Evolutionary conservation across 2,329 filamentous ascomycete species (phyloP).

Genomic region (Penicillium sp.): DNA sequence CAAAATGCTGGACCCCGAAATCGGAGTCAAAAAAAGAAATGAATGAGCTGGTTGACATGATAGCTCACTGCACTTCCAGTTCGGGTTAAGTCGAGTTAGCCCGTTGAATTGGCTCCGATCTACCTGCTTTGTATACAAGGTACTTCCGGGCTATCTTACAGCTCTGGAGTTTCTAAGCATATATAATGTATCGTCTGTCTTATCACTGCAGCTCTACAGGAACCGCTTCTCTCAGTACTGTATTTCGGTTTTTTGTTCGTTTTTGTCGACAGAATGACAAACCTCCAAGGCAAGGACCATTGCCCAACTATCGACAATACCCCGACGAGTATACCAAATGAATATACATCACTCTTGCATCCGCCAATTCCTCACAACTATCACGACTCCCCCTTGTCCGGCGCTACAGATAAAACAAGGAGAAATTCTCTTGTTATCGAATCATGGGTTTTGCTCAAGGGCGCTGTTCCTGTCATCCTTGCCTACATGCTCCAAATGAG

Average conservation of each 20-base stretch:
- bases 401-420: neutral
- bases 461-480: conserved; percentile 75
- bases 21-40: neutral
- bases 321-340: neutral
- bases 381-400: neutral
- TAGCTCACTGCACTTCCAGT: neutral
- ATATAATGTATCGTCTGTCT: neutral
- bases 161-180: neutral
- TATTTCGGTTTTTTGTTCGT: neutral
- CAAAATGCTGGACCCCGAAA: neutral
- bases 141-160: neutral
- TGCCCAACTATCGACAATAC: neutral
- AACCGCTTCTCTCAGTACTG: neutral
- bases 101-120: neutral
- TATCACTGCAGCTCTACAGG: neutral
- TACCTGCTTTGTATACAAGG: neutral
- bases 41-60: neutral
- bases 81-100: too few species aligned
- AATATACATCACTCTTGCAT: neutral
- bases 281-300: neutral
- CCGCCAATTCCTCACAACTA: neutral
- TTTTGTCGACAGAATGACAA: neutral
- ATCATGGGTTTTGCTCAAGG: conserved; percentile 67
- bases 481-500: conserved; percentile 86
- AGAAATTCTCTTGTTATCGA: conserved; percentile 43